phyloP scores from a whole-genome alignment of 176 grass and related monocot genomes.

The Musa acuminata region DNA sequence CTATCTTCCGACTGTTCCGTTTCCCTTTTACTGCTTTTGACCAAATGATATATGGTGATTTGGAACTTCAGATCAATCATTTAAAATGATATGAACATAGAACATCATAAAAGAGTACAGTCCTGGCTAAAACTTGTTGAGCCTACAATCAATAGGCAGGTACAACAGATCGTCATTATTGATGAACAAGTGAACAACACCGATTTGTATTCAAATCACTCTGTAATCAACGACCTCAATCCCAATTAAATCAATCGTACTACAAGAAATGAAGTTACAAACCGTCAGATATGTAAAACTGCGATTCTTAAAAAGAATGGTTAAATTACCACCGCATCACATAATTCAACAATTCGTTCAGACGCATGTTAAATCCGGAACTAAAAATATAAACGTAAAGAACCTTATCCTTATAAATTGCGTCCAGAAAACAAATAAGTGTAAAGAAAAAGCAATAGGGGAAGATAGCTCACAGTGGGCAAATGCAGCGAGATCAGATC shows the following conservation, averaged over 20 bases:
- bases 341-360: not conserved
- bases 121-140: no score
- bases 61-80: not conserved
- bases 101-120: no score
- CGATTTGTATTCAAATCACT: not conserved
- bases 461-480: conserved; percentile 52
- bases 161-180: no score
- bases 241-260: not conserved
- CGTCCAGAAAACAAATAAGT: not conserved
- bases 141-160: no score
- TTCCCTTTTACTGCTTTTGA: not conserved
- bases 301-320: not conserved
- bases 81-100: not conserved
- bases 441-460: not conserved
- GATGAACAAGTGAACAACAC: no score
- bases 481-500: conserved; percentile 50
- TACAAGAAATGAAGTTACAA: not conserved
- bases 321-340: not conserved
- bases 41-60: not conserved
- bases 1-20: no score
- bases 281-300: not conserved
- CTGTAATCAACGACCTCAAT: not conserved
- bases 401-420: not conserved
- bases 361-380: not conserved
- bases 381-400: not conserved